These are phyloP conservation scores for Bjerkandera adusta DNA, from an alignment of 1,284 basidiomycete species.

Conservation along the genomic window DNA sequence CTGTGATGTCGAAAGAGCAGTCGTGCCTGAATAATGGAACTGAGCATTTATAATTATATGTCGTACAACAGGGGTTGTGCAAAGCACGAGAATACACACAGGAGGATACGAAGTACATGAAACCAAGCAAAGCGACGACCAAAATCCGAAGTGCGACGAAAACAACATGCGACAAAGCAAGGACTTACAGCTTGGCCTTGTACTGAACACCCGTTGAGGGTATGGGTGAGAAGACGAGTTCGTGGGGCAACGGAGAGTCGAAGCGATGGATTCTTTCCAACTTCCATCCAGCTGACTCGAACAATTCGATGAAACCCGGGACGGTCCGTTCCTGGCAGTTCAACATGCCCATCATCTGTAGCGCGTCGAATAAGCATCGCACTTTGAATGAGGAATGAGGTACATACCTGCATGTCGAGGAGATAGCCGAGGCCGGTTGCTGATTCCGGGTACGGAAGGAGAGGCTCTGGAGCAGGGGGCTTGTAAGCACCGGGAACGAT, in stretches of 20 bases:
- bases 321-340: slow-evolving; percentile 21
- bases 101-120: too few relatives aligned
- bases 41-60: too few relatives aligned
- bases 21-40: too few relatives aligned
- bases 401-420: slow-evolving; percentile 13
- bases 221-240: slow-evolving; percentile 10
- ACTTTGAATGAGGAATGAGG: background rate
- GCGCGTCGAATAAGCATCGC: background rate
- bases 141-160: too few relatives aligned
- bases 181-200: too few relatives aligned
- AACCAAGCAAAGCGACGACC: too few relatives aligned
- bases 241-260: slow-evolving; percentile 1
- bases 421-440: slow-evolving; percentile 10
- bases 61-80: too few relatives aligned
- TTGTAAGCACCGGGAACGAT: slow-evolving; percentile 15
- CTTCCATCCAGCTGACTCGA: slow-evolving; percentile 18
- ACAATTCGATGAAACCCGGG: slow-evolving; percentile 11
- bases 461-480: slow-evolving; percentile 14
- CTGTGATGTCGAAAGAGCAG: too few relatives aligned
- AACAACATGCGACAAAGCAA: too few relatives aligned
- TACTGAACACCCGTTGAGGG: too few relatives aligned
- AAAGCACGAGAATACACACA: too few relatives aligned
- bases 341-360: slow-evolving; percentile 17
- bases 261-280: slow-evolving; percentile 8
- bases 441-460: slow-evolving; percentile 18